phyloP scores from a whole-genome alignment of 2,329 filamentous ascomycete species.

The Trichophyton simii region DNA sequence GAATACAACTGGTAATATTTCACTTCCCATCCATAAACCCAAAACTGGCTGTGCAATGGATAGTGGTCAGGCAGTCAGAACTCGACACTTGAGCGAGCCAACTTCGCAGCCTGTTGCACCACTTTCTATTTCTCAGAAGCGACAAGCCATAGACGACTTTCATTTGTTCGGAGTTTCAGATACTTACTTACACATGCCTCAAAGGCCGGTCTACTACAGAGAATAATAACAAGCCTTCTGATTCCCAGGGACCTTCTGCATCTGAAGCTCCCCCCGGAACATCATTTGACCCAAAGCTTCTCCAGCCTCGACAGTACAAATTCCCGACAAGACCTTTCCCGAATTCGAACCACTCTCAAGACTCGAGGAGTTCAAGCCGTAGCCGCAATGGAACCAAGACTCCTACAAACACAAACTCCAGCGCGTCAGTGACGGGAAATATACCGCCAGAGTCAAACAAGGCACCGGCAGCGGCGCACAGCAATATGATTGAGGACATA shows the following conservation, averaged over 20 bases:
- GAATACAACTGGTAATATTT: conserved; percentile 10
- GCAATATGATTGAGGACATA: conserved; percentile 55
- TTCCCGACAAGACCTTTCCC: neutral
- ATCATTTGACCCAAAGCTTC: conserved; percentile 12
- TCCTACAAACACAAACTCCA: neutral
- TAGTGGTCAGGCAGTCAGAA: neutral
- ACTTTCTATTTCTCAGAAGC: neutral
- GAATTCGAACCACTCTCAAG: neutral
- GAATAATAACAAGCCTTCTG: neutral
- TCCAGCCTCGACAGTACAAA: conserved; percentile 14
- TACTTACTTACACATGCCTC: conserved; percentile 2
- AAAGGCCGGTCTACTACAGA: conserved; percentile 2
- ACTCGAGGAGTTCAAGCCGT: neutral
- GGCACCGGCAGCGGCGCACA: conserved; percentile 16
- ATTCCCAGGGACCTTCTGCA: neutral
- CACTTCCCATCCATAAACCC: neutral
- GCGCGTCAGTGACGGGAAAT: conserved; percentile 13
- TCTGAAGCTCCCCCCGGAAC: conserved; percentile 3
- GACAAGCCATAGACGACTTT: neutral
- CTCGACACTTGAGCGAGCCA: neutral
- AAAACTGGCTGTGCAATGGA: neutral
- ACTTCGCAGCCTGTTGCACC: neutral
- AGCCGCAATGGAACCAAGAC: neutral
- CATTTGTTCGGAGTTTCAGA: neutral
- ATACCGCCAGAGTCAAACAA: conserved; percentile 12